Conservation (phyloP, 306 rosid species). For the Echinosophora koreensis region DNA sequence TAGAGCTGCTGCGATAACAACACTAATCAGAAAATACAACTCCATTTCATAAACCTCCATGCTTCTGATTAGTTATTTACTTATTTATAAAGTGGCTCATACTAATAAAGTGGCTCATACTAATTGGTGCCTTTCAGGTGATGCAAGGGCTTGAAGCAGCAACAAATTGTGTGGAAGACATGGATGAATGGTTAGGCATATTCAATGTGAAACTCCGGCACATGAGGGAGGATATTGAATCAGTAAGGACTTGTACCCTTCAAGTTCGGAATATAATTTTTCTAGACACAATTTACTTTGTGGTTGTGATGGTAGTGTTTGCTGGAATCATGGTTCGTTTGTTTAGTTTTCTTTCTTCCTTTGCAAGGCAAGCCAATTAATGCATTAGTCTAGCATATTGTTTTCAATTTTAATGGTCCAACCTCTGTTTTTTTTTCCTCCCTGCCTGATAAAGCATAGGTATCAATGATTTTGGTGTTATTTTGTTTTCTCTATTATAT, state of each 20-base stretch:
- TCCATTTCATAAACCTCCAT: conserved; percentile 12
- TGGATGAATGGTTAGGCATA: conserved; percentile 96
- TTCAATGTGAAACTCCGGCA: conserved; percentile 95
- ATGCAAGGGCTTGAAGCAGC: conserved; percentile 90
- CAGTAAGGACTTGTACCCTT: conserved; percentile 62
- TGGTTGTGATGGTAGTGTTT: conserved; percentile 25
- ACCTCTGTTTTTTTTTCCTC: conserved; percentile 21
- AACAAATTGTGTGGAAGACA: conserved; percentile 86
- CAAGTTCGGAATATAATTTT: conserved; percentile 38
- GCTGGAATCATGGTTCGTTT: conserved; percentile 26
- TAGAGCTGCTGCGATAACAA: conserved; percentile 29
- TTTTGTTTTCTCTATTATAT: conserved; percentile 22
- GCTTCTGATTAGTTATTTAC: conserved; percentile 11
- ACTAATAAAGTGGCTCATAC: conserved; percentile 2
- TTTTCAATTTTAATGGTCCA: conserved; percentile 24
- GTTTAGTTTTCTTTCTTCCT: not conserved
- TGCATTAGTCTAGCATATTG: conserved; percentile 8
- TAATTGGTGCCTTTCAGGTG: conserved; percentile 65
- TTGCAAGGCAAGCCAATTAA: conserved; percentile 15
- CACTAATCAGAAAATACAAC: not conserved
- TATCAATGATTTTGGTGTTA: too few species aligned
- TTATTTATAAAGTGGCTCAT: not conserved
- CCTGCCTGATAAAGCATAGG: not conserved
- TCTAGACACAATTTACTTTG: conserved; percentile 42
- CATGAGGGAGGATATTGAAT: conserved; percentile 99